These are phyloP conservation scores for Achlya hypogyna DNA, from an alignment of 352 stramenopile genomes.

Conservation along the genomic window DNA sequence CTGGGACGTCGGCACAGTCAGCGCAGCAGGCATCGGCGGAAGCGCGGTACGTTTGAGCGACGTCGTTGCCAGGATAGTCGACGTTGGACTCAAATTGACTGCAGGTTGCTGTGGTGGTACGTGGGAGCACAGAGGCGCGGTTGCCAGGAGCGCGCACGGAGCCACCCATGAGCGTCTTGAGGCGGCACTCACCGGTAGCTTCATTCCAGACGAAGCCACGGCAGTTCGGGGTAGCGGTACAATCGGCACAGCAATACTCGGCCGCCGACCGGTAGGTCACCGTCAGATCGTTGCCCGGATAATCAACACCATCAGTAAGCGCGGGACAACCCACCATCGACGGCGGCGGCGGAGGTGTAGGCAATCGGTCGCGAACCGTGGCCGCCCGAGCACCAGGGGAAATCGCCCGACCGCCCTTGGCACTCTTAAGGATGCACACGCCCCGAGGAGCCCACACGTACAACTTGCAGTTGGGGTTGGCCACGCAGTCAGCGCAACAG, in stretches of 20 bases:
- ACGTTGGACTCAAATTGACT: conserved; percentile 13
- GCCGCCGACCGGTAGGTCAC: not conserved
- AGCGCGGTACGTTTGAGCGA: conserved; percentile 18
- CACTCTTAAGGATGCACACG: conserved; percentile 5
- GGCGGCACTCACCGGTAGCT: not conserved
- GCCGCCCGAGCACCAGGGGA: not conserved
- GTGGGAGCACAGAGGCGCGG: not conserved
- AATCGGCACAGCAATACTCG: conserved; percentile 5
- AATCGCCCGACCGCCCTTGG: not conserved
- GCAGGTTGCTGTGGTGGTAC: not conserved
- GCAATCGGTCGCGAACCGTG: not conserved
- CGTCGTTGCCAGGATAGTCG: conserved; percentile 28
- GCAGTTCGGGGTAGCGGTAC: not conserved
- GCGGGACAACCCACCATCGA: conserved; percentile 1
- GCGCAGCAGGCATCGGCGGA: conserved; percentile 21
- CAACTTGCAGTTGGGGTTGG: conserved; percentile 9
- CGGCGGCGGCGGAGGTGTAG: not conserved
- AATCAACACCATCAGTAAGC: conserved; percentile 1
- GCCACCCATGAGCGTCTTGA: not conserved
- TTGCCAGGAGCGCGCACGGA: not conserved
- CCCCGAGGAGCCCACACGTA: not conserved
- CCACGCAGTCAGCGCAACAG: conserved; percentile 28
- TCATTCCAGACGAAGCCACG: conserved; percentile 5
- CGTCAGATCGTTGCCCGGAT: conserved; percentile 16
- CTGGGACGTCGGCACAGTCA: conserved; percentile 19